phyloP scores from a whole-genome alignment of 192 early-diverging fungal species.

The Backusella parvicylindrica region DNA sequence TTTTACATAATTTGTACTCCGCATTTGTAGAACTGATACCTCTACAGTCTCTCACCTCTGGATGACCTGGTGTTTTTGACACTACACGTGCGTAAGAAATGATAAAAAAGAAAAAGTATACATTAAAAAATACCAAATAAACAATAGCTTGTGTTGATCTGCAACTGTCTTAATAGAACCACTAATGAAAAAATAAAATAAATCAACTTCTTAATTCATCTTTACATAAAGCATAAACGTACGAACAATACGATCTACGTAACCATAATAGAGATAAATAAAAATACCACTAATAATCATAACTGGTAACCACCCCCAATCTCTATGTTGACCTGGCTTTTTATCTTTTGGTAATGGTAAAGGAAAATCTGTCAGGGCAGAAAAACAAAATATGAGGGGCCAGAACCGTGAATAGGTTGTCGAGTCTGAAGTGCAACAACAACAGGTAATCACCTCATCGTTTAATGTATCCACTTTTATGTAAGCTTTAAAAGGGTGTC shows the following conservation, averaged over 20 bases:
- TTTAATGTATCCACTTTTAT: neutral
- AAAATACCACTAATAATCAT: conserved; percentile 16
- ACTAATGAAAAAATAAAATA: conserved; percentile 12
- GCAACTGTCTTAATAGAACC: neutral
- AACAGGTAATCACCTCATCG: neutral
- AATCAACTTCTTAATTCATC: neutral
- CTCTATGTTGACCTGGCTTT: conserved; percentile 19
- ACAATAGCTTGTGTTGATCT: conserved; percentile 20
- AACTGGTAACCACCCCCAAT: conserved; percentile 29
- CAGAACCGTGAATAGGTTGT: conserved; percentile 8
- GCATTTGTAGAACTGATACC: too few species aligned
- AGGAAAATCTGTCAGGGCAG: conserved; percentile 20
- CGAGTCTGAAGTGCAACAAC: conserved; percentile 1
- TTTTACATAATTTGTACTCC: too few species aligned
- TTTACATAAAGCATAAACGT: neutral
- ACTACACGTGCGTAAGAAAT: conserved; percentile 44
- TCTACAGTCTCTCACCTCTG: conserved; percentile 20
- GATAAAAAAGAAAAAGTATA: conserved; percentile 34
- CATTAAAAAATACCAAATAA: conserved; percentile 34
- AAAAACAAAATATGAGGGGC: conserved; percentile 21
- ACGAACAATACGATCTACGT: conserved; percentile 19
- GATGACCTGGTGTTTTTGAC: conserved; percentile 38
- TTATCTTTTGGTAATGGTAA: conserved; percentile 20
- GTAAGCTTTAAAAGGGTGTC: neutral
- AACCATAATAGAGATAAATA: conserved; percentile 21